Base-by-base conservation (phyloP, 192 early-diverging fungal genomes). In the Umbelopsis ramanniana region DNA sequence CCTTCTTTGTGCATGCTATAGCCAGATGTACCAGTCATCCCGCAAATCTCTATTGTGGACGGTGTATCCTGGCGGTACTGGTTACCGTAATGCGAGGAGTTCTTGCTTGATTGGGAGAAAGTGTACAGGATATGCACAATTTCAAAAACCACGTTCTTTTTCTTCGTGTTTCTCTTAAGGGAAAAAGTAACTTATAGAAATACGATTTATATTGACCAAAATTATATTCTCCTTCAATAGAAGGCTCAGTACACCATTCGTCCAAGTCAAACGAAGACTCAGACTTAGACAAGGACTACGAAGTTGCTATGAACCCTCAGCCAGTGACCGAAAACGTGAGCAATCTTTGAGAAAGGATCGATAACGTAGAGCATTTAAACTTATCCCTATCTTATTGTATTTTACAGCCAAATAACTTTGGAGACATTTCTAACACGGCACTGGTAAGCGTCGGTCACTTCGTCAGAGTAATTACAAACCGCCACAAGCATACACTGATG, bases 171-270 rank as follows among this genome's bases (percentile, higher is more conserved):
- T 50, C 19, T 50, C 40, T 43, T 4, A 43, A 4, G 40, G 9
- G 48, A 15, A 19, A 50, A 8, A 50, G 15, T 19, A 50, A 17
- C 17, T 50, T 50, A 19, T 17, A 21, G 5, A 50, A 17, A 5
- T 15, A 8, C 17, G 33, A 15, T 19, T 19, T 63, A 35, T 63
- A 63, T 63, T 63, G 57, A 63, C 57, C 57, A 63, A 29, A 0
- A 19, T 11, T 17, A 63, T 14, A 63, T 63, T 26, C 33, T 23
- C 21, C 33, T 37, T 63, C 33, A 29, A 63, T 37, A 63, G 57
- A 63, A 15, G 57, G 57, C 57, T 29, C 57, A 35, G 57, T 37
- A 37, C 35, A 26, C 57, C 33, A 19, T 63, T 29, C 57, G 15
- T 63, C 4, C 57, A 29, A 35, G 33, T 63, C 57, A 37, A 37